Evolutionary conservation across 352 stramenopile genomes (phyloP).

Genomic region (Globisporangium nunn): DNA sequence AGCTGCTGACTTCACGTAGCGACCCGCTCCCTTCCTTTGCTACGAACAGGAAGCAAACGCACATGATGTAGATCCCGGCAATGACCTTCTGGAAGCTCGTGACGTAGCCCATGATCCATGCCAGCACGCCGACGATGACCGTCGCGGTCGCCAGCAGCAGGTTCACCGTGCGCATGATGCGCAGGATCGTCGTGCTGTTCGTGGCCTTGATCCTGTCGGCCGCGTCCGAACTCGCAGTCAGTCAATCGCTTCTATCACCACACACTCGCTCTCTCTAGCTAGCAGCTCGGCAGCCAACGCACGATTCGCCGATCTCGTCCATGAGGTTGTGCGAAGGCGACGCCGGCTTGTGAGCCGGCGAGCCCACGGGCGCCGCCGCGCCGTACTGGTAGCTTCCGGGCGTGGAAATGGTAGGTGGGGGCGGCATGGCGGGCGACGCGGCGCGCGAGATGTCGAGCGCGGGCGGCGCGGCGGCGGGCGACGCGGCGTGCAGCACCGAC

Average conservation of each 20-base stretch:
- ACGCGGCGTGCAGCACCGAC: slow-evolving; percentile 31
- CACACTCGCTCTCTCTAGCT: no score
- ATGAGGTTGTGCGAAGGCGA: slow-evolving; percentile 45
- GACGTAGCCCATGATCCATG: slow-evolving; percentile 78
- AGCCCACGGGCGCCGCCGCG: slow-evolving; percentile 12
- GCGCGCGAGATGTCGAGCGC: slow-evolving; percentile 17
- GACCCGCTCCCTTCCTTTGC: no score
- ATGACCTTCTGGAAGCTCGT: slow-evolving; percentile 76
- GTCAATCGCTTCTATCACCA: neutral
- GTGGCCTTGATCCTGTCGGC: slow-evolving; percentile 62
- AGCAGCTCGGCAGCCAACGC: slow-evolving; percentile 4
- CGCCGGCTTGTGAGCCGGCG: neutral
- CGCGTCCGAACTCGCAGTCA: neutral
- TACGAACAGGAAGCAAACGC: slow-evolving; percentile 11
- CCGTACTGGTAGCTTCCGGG: slow-evolving; percentile 21
- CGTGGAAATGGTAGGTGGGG: slow-evolving; percentile 28
- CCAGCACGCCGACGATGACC: slow-evolving; percentile 57
- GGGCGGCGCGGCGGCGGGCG: slow-evolving; percentile 13
- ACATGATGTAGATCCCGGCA: slow-evolving; percentile 86
- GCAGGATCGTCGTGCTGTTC: slow-evolving; percentile 75
- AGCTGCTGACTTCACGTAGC: neutral
- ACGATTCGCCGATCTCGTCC: slow-evolving; percentile 72
- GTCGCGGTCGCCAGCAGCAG: slow-evolving; percentile 67
- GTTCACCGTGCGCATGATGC: slow-evolving; percentile 74
- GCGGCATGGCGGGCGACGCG: slow-evolving; percentile 25